Conservation (phyloP, 306 rosid species). For the Cajanus cajan region DNA sequence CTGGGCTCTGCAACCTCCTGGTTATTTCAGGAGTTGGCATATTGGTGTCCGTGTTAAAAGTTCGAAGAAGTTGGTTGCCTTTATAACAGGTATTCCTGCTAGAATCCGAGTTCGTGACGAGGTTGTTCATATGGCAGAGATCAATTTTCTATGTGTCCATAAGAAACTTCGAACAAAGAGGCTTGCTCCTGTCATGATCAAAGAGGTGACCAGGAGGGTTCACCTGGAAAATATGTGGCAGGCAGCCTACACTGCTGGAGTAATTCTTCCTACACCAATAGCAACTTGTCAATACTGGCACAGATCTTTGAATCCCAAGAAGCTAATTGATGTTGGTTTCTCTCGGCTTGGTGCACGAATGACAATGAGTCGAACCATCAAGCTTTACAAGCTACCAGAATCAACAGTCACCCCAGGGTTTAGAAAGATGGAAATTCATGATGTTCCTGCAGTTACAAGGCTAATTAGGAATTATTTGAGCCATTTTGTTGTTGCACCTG, state of each 20-base stretch:
- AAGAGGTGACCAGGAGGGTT: slow-evolving; percentile 97
- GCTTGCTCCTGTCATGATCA: slow-evolving; percentile 98
- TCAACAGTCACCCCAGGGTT: slow-evolving; percentile 81
- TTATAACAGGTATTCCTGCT: slow-evolving; percentile 85
- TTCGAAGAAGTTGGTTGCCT: slow-evolving; percentile 90
- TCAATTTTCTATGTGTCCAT: slow-evolving; percentile 88
- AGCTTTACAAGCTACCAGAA: slow-evolving; percentile 88
- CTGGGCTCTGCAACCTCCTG: slow-evolving; percentile 96
- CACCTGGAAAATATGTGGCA: slow-evolving; percentile 95
- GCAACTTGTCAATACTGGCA: slow-evolving; percentile 97
- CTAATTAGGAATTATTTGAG: slow-evolving; percentile 72
- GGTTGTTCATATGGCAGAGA: slow-evolving; percentile 88
- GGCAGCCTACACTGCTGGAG: slow-evolving; percentile 97
- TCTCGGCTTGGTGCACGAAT: slow-evolving; percentile 96
- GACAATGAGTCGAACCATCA: slow-evolving; percentile 96
- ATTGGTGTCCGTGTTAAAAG: slow-evolving; percentile 89
- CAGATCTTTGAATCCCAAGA: slow-evolving; percentile 91
- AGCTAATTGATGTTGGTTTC: slow-evolving; percentile 94
- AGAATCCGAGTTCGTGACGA: slow-evolving; percentile 72
- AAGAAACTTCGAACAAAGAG: slow-evolving; percentile 96
- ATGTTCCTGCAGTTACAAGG: slow-evolving; percentile 88
- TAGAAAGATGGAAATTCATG: slow-evolving; percentile 84
- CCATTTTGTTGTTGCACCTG: slow-evolving; percentile 76
- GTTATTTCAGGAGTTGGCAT: slow-evolving; percentile 85
- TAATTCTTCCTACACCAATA: slow-evolving; percentile 87